Conservation (phyloP, 129 eudicot genomes). For the Pseudognaphalium luteoalbum region DNA sequence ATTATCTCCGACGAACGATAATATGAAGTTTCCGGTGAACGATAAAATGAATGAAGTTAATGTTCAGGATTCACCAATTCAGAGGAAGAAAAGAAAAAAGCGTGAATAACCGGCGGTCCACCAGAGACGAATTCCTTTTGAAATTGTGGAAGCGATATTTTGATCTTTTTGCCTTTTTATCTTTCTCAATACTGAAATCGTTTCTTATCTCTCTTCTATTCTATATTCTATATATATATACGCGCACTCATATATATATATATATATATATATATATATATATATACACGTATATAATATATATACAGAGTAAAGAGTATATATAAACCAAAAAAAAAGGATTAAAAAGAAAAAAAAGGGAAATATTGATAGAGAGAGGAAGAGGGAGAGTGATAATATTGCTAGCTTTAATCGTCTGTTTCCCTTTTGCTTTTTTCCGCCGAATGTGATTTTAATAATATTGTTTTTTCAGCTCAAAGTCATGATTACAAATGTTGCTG, state of each 20-base stretch:
- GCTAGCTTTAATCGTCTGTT: conserved; percentile 41
- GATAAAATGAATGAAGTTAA: neutral
- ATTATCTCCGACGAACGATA: conserved; percentile 18
- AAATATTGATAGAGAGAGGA: neutral
- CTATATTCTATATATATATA: no score
- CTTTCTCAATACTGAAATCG: conserved; percentile 12
- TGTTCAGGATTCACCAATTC: conserved; percentile 20
- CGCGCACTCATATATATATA: no score
- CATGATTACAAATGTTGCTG: conserved; percentile 39
- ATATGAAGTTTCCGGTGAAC: conserved; percentile 15
- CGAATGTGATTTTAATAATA: conserved; percentile 22
- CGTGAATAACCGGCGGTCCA: conserved; percentile 7
- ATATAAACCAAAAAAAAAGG: no score
- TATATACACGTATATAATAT: neutral
- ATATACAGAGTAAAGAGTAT: no score
- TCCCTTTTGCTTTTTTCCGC: conserved; percentile 37
- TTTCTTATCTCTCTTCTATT: conserved; percentile 20
- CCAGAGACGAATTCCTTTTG: conserved; percentile 27
- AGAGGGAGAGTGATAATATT: no score
- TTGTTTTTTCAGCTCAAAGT: conserved; percentile 24
- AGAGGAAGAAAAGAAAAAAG: conserved; percentile 12
- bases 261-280: neutral
- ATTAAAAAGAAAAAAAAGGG: no score
- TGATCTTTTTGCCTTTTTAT: conserved; percentile 23
- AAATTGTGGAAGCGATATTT: conserved; percentile 11